phyloP scores from a whole-genome alignment of 164 flowering plant genomes.

The Stephania japonica region DNA sequence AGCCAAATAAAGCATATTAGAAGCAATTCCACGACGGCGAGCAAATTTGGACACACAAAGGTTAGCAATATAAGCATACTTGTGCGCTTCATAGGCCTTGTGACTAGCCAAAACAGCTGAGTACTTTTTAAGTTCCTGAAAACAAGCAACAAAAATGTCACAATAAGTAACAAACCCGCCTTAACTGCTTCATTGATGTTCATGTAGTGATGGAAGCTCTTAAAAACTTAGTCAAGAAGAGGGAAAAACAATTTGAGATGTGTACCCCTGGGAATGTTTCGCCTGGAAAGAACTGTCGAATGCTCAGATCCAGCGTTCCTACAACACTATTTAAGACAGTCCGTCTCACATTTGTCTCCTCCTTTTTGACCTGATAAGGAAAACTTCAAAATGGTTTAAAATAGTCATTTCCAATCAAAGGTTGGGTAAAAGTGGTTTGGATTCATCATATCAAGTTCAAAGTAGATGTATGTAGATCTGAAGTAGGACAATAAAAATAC shows the following conservation, averaged over 20 bases:
- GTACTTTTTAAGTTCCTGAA: constrained; percentile 38
- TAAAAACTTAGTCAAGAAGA: background rate
- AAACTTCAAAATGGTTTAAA: background rate
- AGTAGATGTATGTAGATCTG: too few species aligned
- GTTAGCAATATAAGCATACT: constrained; percentile 61
- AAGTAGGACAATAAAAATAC: too few species aligned
- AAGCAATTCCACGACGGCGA: constrained; percentile 59
- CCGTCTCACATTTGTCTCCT: constrained; percentile 48
- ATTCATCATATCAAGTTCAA: too few species aligned
- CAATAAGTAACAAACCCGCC: background rate
- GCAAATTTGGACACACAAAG: constrained; percentile 61
- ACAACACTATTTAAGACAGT: constrained; percentile 55
- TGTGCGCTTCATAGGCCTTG: constrained; percentile 39
- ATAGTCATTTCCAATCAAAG: too few species aligned
- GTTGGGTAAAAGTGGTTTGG: too few species aligned
- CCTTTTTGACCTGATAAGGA: constrained; percentile 48
- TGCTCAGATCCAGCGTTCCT: constrained; percentile 59
- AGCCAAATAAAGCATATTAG: constrained; percentile 54
- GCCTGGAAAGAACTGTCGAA: constrained; percentile 52
- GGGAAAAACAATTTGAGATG: background rate
- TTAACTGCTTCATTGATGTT: too few species aligned
- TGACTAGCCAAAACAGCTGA: constrained; percentile 34
- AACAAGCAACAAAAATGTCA: constrained; percentile 2
- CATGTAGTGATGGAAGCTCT: background rate
- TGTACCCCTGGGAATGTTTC: constrained; percentile 67